Evolutionary conservation across 2,329 filamentous ascomycete species (phyloP).

Genomic region (Gremmenia infestans): DNA sequence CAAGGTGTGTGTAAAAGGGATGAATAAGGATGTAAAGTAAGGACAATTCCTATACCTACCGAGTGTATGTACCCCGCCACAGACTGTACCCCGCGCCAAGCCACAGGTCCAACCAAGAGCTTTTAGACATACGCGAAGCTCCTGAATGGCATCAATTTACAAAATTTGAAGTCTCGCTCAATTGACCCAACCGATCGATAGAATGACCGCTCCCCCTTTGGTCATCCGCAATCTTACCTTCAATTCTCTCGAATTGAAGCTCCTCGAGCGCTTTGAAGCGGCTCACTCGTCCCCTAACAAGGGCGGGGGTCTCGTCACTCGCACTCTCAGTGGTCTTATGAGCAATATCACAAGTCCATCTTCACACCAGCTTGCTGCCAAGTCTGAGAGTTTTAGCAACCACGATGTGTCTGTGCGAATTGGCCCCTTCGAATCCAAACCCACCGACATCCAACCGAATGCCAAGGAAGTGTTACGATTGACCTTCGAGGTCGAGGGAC

Average conservation of each 20-base stretch:
- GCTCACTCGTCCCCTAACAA: conserved; percentile 32
- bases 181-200: not conserved
- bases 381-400: conserved; percentile 55
- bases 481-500: conserved; percentile 61
- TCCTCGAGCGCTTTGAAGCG: conserved; percentile 67
- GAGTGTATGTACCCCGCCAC: too few species aligned
- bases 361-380: conserved; percentile 37
- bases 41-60: too few species aligned
- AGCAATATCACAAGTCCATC: conserved; percentile 39
- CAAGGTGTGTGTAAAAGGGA: too few species aligned
- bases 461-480: conserved; percentile 66
- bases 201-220: conserved; percentile 39
- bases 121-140: too few species aligned
- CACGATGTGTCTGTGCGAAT: conserved; percentile 60
- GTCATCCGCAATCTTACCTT: conserved; percentile 79
- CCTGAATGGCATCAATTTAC: not conserved
- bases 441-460: conserved; percentile 56
- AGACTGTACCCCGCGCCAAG: too few species aligned
- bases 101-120: too few species aligned
- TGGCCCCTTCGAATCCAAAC: conserved; percentile 61
- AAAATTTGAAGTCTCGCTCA: too few species aligned
- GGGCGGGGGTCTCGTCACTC: conserved; percentile 38
- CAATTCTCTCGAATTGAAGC: conserved; percentile 65
- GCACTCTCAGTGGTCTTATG: conserved; percentile 40
- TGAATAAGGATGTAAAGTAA: too few species aligned